A percentile compares a stretch with the other conserved stretches of the same genome.
phyloP scores from a whole-genome alignment of 805 yeast species.

The Ogataea nitratoaversa region DNA sequence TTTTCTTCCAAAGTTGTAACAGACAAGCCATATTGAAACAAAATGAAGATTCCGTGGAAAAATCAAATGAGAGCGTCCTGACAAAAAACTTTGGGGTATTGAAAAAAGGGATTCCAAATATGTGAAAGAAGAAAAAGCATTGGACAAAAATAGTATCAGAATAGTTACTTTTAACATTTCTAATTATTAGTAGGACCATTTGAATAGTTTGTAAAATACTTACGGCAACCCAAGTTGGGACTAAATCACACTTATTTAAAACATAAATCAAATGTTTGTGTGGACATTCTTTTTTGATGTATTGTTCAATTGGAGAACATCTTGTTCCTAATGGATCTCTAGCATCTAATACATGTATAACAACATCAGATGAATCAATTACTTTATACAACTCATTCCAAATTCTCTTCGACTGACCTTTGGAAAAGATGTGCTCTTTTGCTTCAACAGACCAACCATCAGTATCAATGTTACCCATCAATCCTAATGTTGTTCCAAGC shows the following conservation, averaged over 20 bases:
- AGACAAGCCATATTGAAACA: constrained; percentile 61
- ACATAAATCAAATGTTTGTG: constrained; percentile 95
- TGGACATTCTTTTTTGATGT: constrained; percentile 88
- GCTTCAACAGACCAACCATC: constrained; percentile 90
- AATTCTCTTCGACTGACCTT: constrained; percentile 97
- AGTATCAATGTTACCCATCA: constrained; percentile 67
- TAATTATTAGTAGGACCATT: neutral
- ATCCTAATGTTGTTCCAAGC: constrained; percentile 68
- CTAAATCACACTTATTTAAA: constrained; percentile 94
- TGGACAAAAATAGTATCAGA: constrained; percentile 5
- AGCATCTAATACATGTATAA: constrained; percentile 93
- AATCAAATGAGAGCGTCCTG: constrained; percentile 54
- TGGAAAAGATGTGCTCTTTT: constrained; percentile 90
- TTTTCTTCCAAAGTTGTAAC: constrained; percentile 97
- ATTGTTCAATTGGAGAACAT: constrained; percentile 89
- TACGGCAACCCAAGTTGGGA: constrained; percentile 99
- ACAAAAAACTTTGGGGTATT: constrained; percentile 76
- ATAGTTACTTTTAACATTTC: too few relatives aligned
- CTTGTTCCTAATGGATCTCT: constrained; percentile 97
- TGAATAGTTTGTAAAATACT: constrained; percentile 38
- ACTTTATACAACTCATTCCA: constrained; percentile 98
- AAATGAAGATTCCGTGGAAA: constrained; percentile 12
- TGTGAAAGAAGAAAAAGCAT: constrained; percentile 4
- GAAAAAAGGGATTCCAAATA: constrained; percentile 10
- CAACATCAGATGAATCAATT: constrained; percentile 95